Evolutionary conservation across 1,284 basidiomycete genomes (phyloP).

Genomic region (Cutaneotrichosporon sp.): DNA sequence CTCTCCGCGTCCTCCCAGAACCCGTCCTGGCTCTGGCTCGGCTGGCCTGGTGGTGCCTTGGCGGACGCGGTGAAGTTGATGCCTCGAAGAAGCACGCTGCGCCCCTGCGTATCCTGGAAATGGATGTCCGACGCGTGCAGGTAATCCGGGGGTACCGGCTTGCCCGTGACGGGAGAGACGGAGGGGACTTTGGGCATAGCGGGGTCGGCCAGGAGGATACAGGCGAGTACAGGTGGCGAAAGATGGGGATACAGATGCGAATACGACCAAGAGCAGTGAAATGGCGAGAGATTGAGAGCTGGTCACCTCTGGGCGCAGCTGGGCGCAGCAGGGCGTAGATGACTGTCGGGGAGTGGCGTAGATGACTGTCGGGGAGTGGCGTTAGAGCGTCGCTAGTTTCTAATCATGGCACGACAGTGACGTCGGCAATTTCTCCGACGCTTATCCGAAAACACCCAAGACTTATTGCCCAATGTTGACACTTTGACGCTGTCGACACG

Average conservation of each 20-base stretch:
- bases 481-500: neutral
- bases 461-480: neutral
- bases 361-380: neutral
- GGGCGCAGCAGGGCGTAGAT: too few species aligned
- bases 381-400: neutral
- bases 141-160: slow-evolving; percentile 52
- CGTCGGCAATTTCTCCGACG: neutral
- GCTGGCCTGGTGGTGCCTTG: slow-evolving; percentile 75
- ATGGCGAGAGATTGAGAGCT: neutral
- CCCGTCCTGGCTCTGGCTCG: slow-evolving; percentile 66
- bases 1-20: slow-evolving; percentile 85
- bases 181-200: slow-evolving; percentile 48
- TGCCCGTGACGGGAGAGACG: slow-evolving; percentile 68
- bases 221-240: neutral
- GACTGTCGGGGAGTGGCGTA: neutral
- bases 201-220: neutral
- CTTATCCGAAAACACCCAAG: neutral
- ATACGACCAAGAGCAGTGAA: neutral
- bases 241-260: neutral
- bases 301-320: too few species aligned
- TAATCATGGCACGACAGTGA: neutral
- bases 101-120: slow-evolving; percentile 80
- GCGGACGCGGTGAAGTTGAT: slow-evolving; percentile 87
- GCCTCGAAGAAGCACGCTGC: slow-evolving; percentile 82
- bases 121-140: slow-evolving; percentile 68